Evolutionary conservation across 2,329 filamentous ascomycete genomes (phyloP).

Genomic region (Ophiobolus disseminans): DNA sequence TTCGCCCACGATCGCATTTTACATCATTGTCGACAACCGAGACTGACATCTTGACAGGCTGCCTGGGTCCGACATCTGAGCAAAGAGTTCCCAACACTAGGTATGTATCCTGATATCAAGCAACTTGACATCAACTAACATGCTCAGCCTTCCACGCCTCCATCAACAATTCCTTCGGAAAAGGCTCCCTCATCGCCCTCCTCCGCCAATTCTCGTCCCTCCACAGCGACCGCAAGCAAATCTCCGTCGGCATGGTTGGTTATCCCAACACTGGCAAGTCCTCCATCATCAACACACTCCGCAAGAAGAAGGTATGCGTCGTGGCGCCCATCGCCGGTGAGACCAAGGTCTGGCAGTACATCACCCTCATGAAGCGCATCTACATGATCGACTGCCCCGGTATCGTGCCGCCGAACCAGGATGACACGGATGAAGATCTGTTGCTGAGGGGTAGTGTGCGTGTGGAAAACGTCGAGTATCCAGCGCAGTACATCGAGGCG

Average conservation of each 20-base stretch:
- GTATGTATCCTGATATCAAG: conserved; percentile 6
- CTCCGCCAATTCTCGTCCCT: conserved; percentile 91
- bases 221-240: conserved; percentile 90
- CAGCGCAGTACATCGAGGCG: conserved; percentile 91
- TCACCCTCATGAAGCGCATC: conserved; percentile 92
- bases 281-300: conserved; percentile 93
- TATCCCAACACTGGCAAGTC: conserved; percentile 97
- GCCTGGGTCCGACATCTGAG: conserved; percentile 89
- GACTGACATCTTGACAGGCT: conserved; percentile 66
- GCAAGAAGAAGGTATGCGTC: conserved; percentile 92
- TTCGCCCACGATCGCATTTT: conserved; percentile 30
- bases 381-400: conserved; percentile 97
- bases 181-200: conserved; percentile 90
- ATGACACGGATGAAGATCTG: conserved; percentile 85
- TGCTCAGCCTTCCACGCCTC: conserved; percentile 83
- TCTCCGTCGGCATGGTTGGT: conserved; percentile 86
- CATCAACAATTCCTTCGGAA: conserved; percentile 95
- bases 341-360: conserved; percentile 98
- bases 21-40: conserved; percentile 16
- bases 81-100: conserved; percentile 87
- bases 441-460: conserved; percentile 89
- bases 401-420: conserved; percentile 87
- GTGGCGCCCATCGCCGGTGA: conserved; percentile 95
- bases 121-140: conserved; percentile 6
- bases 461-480: conserved; percentile 95